Conservation (phyloP, 139 green algal genomes). For the Parachlorella kessleri region DNA sequence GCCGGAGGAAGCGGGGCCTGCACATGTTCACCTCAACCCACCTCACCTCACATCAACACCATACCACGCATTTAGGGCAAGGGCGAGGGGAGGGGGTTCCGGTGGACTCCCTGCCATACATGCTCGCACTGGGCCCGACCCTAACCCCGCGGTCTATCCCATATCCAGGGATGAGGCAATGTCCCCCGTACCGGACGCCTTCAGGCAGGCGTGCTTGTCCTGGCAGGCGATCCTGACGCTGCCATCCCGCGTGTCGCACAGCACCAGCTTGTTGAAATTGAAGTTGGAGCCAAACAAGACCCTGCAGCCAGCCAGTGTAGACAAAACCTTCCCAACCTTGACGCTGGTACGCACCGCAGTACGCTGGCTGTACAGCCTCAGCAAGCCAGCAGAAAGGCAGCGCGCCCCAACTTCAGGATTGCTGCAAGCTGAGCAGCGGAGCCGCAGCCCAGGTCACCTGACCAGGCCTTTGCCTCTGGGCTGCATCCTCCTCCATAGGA, state of each 20-base stretch:
- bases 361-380: background rate
- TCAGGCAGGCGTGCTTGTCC: slow-evolving; percentile 17
- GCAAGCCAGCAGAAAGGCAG: background rate
- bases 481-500: background rate
- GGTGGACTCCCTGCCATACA: background rate
- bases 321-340: background rate
- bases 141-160: background rate
- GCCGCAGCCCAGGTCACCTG: background rate
- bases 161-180: background rate
- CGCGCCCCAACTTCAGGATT: no score
- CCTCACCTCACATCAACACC: no score
- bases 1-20: background rate
- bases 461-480: background rate
- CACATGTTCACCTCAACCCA: background rate
- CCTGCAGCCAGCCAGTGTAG: background rate
- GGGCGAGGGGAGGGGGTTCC: background rate
- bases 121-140: background rate
- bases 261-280: slow-evolving; percentile 43
- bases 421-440: background rate
- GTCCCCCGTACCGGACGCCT: no score
- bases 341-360: background rate
- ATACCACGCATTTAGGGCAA: no score
- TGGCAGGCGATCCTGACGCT: slow-evolving; percentile 3
- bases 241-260: slow-evolving; percentile 3
- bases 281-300: slow-evolving; percentile 18